Evolutionary conservation across 768 basidiomycete species (phyloP).

Genomic region (Xerocomellus amylosporus): DNA sequence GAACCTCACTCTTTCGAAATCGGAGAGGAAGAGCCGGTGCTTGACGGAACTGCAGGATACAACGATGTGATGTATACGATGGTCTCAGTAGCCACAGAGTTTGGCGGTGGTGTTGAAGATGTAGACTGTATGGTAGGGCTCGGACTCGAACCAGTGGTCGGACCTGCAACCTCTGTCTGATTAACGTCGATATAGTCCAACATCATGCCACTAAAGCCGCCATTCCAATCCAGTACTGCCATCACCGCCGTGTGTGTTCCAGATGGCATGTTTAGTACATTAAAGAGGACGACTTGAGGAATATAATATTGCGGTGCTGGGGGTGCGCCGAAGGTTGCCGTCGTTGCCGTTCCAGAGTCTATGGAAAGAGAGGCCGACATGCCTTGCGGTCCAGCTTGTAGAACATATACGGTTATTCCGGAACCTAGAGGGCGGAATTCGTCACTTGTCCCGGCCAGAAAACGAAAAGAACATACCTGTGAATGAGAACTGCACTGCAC

Average conservation of each 20-base stretch:
- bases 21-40: conserved; percentile 2
- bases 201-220: conserved; percentile 30
- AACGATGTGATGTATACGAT: neutral
- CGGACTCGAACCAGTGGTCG: neutral
- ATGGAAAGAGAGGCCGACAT: conserved; percentile 28
- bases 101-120: neutral
- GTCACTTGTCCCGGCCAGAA: neutral
- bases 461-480: conserved; percentile 9
- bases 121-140: conserved; percentile 7
- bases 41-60: conserved; percentile 5
- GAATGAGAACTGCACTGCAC: conserved; percentile 24
- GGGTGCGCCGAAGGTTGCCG: conserved; percentile 21
- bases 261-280: conserved; percentile 20
- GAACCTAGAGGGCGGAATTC: conserved; percentile 14
- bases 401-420: conserved; percentile 27
- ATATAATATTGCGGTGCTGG: conserved; percentile 25
- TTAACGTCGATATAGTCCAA: conserved; percentile 28
- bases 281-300: conserved; percentile 19
- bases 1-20: conserved; percentile 13
- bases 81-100: neutral
- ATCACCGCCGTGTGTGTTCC: conserved; percentile 23
- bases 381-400: conserved; percentile 28
- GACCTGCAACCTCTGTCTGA: conserved; percentile 16
- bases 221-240: conserved; percentile 27
- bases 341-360: conserved; percentile 22